phyloP scores from a whole-genome alignment of 2,329 filamentous ascomycete species.

The Talaromyces sp. region DNA sequence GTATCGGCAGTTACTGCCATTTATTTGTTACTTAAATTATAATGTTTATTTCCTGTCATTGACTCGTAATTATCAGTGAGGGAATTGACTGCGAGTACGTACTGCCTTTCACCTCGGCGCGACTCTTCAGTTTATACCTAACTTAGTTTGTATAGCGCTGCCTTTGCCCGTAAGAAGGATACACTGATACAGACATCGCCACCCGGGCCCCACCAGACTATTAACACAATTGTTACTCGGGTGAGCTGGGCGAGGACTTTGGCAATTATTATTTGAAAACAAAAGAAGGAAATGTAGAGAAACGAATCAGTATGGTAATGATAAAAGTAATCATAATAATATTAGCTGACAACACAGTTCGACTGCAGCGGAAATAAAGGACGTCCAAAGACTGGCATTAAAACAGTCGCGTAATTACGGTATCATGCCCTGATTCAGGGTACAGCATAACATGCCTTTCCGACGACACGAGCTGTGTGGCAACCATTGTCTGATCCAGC shows the following conservation, averaged over 20 bases:
- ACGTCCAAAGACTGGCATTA: neutral
- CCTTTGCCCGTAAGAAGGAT: neutral
- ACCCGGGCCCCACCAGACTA: neutral
- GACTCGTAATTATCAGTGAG: too few species aligned
- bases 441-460: neutral
- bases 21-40: too few species aligned
- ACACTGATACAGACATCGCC: neutral
- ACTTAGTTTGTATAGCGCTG: neutral
- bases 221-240: neutral
- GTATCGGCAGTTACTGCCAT: neutral
- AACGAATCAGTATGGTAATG: neutral
- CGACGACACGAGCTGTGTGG: neutral
- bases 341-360: neutral
- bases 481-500: neutral
- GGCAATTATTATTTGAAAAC: neutral
- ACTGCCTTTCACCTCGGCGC: too few species aligned
- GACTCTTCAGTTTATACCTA: too few species aligned
- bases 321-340: neutral
- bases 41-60: too few species aligned
- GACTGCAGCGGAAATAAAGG: neutral
- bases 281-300: neutral
- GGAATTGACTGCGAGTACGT: too few species aligned
- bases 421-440: neutral
- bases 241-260: neutral
- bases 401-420: neutral